These are phyloP conservation scores for Hyparrhenia diplandra DNA, from an alignment of 176 grass and related monocot species.

Conservation along the genomic window DNA sequence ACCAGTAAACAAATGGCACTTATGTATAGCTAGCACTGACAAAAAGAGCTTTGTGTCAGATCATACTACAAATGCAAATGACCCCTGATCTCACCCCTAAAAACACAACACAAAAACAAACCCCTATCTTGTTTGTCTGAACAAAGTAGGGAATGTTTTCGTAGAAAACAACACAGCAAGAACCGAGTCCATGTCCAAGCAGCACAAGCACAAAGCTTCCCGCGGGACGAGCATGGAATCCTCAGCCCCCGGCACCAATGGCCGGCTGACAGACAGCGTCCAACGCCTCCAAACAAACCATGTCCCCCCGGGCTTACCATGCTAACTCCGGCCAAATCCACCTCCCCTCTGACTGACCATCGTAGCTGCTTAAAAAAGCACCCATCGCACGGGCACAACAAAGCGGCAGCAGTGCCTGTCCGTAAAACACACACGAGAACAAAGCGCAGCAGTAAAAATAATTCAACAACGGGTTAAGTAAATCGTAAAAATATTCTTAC, in stretches of 20 bases:
- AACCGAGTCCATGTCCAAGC: background rate
- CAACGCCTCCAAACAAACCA: background rate
- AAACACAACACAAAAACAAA: background rate
- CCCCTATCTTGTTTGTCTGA: background rate
- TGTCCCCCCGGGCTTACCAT: background rate
- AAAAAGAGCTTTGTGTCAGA: background rate
- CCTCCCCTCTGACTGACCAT: conserved; percentile 6
- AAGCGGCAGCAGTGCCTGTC: background rate
- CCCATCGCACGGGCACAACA: background rate
- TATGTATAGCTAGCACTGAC: background rate
- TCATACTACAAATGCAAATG: background rate
- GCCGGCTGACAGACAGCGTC: background rate
- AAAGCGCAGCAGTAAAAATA: too few species aligned
- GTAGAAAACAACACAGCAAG: background rate
- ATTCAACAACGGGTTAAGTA: background rate
- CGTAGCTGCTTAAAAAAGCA: background rate
- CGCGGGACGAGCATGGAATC: background rate
- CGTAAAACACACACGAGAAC: too few species aligned
- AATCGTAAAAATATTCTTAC: background rate
- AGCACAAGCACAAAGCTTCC: background rate
- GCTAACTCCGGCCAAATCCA: background rate
- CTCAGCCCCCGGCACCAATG: background rate
- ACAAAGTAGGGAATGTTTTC: background rate
- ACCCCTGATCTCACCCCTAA: background rate
- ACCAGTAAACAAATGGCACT: background rate